Base-by-base conservation (phyloP, 352 stramenopile species). In the Proteromonas lacertae region DNA sequence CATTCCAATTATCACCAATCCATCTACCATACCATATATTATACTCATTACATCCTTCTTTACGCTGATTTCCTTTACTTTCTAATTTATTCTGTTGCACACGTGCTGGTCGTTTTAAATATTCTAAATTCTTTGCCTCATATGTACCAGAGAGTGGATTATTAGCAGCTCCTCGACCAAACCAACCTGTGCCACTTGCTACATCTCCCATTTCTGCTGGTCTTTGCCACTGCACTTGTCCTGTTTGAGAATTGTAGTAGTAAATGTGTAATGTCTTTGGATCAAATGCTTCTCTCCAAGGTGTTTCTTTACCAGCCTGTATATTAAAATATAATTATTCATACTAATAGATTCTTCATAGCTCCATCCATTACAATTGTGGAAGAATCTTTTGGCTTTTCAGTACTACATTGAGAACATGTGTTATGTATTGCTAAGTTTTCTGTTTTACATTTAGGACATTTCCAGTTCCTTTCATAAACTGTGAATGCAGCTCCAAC, bases 21-120 rank as follows among this genome's bases (percentile, higher is more conserved):
- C 72, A 84, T 53, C 78, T 80, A 44, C 74, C 66, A 52, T 87
- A 90, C 69, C 69, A 90, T 34, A 89, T 87, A 43, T 90, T 90
- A 60, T 84, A 90, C 51, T 87, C 70, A 37, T 83, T 66, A 17
- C 63, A 66, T 19, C 73, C 73, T 50, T 90, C 70, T 9, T 82
- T 21, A 13, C 34, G 44, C 31, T 66, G 69, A 2, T 35, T 33
- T 18, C 64, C 64, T 33, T 76, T 76, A 67, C 18, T 62, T 60
- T 47, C 41, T 54, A 83, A 71, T 40, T 59, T 57, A n/a, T 84
- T 69, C 36, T 79, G 49, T 43, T 90, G 73, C 50, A 81, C 82
- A 20, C 65, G 52, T 8, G 73, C 73, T 0, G 73, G 73, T 5
- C 73, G 52, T 18, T 51, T 36, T 42, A 89, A 38, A 32, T 63